Base-by-base conservation (phyloP, 192 early-diverging fungal genomes). In the Coemansia sp. region DNA sequence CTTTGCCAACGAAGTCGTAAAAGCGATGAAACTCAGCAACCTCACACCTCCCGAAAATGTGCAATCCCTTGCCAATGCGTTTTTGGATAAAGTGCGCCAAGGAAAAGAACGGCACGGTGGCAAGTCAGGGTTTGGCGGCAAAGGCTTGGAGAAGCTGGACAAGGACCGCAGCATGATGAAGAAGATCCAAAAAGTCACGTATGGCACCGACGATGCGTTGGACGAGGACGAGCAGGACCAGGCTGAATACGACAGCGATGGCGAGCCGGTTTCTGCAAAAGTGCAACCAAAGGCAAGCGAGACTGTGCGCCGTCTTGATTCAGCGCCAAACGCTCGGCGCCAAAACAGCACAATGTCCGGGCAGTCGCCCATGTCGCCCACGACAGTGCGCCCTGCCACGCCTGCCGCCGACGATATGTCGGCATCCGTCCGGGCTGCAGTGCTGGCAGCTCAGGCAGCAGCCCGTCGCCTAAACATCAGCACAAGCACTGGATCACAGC, bases 91-190 rank as follows among this genome's bases (percentile, higher is more conserved):
- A 38, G 75, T 77, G 0, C 51, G 65, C 2, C 63, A 68, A 39
- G 72, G 70, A 39, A 72, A 61, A 4, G 71, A 62, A 47, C 59
- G 59, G 22, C 65, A 68, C 50, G 21, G 41, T 0, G 19, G 19
- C 57, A 49, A 63, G 64, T 62, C 69, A 19, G 97, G 97, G 0
- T 99, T 97, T 79, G 95, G 96, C 25, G 97, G 97, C 43, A 97
- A 97, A 71, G 97, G 97, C 22, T 80, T 99, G 29, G 95, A 97
- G 58, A 88, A 91, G 67, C 82, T 99, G 60, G 96, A 98, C 54
- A 90, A 92, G 65, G 91, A 98, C 58, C 87, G 96, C 52, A 93
- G 92, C 60, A 75, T 89, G 62, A 88, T 94, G 17, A 93, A 96
- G 72, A 89, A 91, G 72, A 88, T 95, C 27, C 95, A 99, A 70